Base-by-base conservation (phyloP, 768 basidiomycete genomes). In the Russula brevipes region DNA sequence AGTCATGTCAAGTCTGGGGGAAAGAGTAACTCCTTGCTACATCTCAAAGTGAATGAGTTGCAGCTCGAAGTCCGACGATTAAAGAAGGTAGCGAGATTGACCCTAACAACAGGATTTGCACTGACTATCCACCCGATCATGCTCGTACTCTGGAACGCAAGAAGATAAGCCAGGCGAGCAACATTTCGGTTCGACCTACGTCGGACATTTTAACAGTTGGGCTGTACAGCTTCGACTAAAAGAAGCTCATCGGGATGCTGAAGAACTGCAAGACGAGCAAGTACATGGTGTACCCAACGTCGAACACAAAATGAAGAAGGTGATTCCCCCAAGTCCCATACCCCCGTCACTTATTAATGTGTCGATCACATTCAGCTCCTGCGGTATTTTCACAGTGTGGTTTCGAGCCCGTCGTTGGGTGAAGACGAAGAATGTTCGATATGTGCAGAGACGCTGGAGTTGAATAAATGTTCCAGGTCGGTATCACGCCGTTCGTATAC, bases 241-340 rank as follows among this genome's bases (percentile, higher is more conserved):
- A 55, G 78, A 80, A 60, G 66, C 76, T 10, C 70, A 72, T 54
- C 68, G 59, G 24, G 79, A 81, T 61, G 75, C 76, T 5, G 65
- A 75, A 11, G 79, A 78, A 33, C 70, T 81, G 24, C 64, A 70
- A 36, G 72, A 74, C 3, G 66, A 70, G 49, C 64, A 51, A 14
- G 69, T 72, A 11, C 62, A 69, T n/a, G 73, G 71, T 19, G 67
- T 71, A 9, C 74, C 69, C 2, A 79, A 80, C 58, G 57, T 73
- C 24, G 69, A 69, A 2, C 54, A 76, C 63, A 65, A 71, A 16
- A 79, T 81, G 79, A 73, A 76, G 62, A 81, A 80, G 71, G 81
- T 78, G 41, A 38, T 67, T 61, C 31, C 16, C 33, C 30, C 41
- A 7, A 36, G 2, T 9, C 3, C 2, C 59, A 44, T 16, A 24